phyloP scores from a whole-genome alignment of 2,329 filamentous ascomycete species.

The Rhexocercosporidium sp. region DNA sequence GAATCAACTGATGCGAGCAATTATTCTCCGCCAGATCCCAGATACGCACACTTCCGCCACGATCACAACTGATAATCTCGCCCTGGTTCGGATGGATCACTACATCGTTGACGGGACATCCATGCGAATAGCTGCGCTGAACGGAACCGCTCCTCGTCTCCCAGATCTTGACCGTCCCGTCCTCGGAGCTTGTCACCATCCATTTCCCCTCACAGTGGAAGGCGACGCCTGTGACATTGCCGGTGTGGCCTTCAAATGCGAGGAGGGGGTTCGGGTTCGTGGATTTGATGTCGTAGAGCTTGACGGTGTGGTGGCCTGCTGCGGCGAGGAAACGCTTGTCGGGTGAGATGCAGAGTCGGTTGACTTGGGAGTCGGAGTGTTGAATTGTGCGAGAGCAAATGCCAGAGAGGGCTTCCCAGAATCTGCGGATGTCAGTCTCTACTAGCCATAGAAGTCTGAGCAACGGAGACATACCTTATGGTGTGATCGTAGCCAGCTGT shows the following conservation, averaged over 20 bases:
- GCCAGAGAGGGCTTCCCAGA: slow-evolving; percentile 97
- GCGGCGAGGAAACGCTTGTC: slow-evolving; percentile 90
- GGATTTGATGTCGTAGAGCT: slow-evolving; percentile 98
- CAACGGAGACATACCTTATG: slow-evolving; percentile 60
- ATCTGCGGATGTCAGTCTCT: slow-evolving; percentile 57
- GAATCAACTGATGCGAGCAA: slow-evolving; percentile 94
- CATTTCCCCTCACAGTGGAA: slow-evolving; percentile 99
- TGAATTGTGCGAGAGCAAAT: slow-evolving; percentile 99
- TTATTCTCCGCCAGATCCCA: slow-evolving; percentile 98
- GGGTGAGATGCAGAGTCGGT: slow-evolving; percentile 96
- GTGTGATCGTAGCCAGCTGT: slow-evolving; percentile 77
- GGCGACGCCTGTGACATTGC: slow-evolving; percentile 93
- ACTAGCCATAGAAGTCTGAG: slow-evolving; percentile 6
- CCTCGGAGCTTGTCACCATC: slow-evolving; percentile 98
- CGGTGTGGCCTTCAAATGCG: slow-evolving; percentile 94
- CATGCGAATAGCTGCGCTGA: slow-evolving; percentile 92
- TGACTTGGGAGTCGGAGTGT: slow-evolving; percentile 97
- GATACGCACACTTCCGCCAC: slow-evolving; percentile 88
- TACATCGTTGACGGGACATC: slow-evolving; percentile 90
- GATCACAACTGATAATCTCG: slow-evolving; percentile 95
- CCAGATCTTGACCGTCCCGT: slow-evolving; percentile 61
- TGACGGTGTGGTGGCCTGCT: slow-evolving; percentile 83
- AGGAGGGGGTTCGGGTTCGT: slow-evolving; percentile 94
- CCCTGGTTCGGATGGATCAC: slow-evolving; percentile 99
- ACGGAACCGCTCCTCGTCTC: slow-evolving; percentile 52